Evolutionary conservation across 768 basidiomycete genomes (phyloP).

Genomic region (Tricholomella constricta): DNA sequence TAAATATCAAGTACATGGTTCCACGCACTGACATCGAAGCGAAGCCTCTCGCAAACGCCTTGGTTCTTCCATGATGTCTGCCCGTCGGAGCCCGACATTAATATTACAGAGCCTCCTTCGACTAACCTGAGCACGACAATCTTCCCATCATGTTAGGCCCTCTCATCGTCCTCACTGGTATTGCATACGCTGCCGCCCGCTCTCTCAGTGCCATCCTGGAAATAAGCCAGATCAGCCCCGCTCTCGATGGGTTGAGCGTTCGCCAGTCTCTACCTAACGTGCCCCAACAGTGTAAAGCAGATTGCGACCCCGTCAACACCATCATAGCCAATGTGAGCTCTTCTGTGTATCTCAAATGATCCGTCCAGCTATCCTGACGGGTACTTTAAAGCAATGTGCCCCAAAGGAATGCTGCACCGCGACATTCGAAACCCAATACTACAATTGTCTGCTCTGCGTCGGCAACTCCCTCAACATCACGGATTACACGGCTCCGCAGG

Average conservation of each 20-base stretch:
- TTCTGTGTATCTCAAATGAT: neutral
- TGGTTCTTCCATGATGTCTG: too few species aligned
- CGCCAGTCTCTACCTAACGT: conserved; percentile 25
- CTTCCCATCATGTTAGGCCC: too few species aligned
- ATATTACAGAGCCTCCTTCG: too few species aligned
- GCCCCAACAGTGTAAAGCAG: conserved; percentile 33
- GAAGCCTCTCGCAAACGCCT: too few species aligned
- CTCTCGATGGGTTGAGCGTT: neutral
- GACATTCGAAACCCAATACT: conserved; percentile 40
- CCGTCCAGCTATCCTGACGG: neutral
- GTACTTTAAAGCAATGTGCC: conserved; percentile 25
- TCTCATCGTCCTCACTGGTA: neutral
- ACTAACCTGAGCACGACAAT: too few species aligned
- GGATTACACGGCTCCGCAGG: conserved; percentile 32
- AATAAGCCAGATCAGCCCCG: neutral
- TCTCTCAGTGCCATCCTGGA: neutral
- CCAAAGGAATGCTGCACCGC: conserved; percentile 38
- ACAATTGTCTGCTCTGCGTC: conserved; percentile 44
- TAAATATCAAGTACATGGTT: too few species aligned
- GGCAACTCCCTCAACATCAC: conserved; percentile 21
- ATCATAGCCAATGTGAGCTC: conserved; percentile 21
- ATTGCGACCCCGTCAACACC: conserved; percentile 31
- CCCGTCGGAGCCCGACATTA: too few species aligned
- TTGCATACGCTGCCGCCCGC: neutral
- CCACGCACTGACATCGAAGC: too few species aligned